phyloP scores from a whole-genome alignment of 768 basidiomycete genomes.

The Trametes elegans region DNA sequence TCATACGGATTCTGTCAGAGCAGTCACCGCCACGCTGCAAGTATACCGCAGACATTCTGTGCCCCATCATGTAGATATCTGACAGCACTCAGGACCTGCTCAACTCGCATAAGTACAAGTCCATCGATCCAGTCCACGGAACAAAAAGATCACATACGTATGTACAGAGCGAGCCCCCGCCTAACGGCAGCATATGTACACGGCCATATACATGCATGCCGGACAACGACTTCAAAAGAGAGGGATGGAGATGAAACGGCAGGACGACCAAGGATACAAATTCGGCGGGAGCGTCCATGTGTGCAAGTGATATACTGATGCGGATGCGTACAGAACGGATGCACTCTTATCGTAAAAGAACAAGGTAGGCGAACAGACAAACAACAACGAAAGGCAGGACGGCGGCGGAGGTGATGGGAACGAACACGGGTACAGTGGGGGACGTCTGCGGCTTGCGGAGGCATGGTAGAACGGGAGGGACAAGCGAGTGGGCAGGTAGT shows the following conservation, averaged over 20 bases:
- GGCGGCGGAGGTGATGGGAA: neutral
- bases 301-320: neutral
- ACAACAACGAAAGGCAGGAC: neutral
- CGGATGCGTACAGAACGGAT: neutral
- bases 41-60: too few relatives aligned
- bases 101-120: too few relatives aligned
- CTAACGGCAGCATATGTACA: too few relatives aligned
- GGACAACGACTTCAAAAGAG: too few relatives aligned
- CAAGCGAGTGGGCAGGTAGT: neutral
- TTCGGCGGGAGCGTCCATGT: slow-evolving; percentile 13
- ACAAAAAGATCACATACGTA: too few relatives aligned
- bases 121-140: too few relatives aligned
- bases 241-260: neutral
- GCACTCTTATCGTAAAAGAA: neutral
- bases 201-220: too few relatives aligned
- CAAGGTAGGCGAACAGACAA: slow-evolving; percentile 1
- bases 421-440: neutral
- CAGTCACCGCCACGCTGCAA: neutral
- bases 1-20: too few relatives aligned
- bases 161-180: too few relatives aligned
- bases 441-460: neutral
- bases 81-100: too few relatives aligned
- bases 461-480: neutral
- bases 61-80: too few relatives aligned
- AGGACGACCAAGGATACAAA: slow-evolving; percentile 13